Base-by-base conservation (phyloP, 345 rosid genomes). In the Gossypium thurberi region DNA sequence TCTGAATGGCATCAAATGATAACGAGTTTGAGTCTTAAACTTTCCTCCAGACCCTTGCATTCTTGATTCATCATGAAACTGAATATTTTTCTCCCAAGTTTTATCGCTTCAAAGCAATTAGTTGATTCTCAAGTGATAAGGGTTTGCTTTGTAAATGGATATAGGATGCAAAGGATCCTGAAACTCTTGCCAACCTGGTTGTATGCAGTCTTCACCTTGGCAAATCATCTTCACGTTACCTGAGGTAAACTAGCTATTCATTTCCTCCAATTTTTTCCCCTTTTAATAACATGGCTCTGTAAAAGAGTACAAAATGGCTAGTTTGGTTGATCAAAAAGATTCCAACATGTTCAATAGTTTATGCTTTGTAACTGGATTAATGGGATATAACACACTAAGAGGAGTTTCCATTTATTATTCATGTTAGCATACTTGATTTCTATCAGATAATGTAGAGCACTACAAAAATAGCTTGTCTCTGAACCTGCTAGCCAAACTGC, bases 131-230 rank as follows among this genome's bases (percentile, higher is more conserved):
- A 1, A 15, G 57, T 80, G 51, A 76, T 43, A 43, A 26, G 26
- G 26, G 23, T 37, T 62, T 62, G 47, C 18, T 78, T 33, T 81
- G 52, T 26, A 57, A 47, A 72, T 81, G 66, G 72, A 23, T 55
- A 26, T 87, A 92, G 97, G 99, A 92, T 82, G 91, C 99, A 62
- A 95, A 91, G 84, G 98, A 92, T 82, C 91, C 97, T 33, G 99
- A 95, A 83, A 95, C 99, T 58, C 81, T 95, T 53, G 98, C 99
- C 50, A 91, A 95, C 82, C 78, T 92, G 46, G 86, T 91, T 75
- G 98, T 89, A 33, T 95, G 98, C 87, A 87, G 98, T 82, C 98
- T 95, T 78, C 99, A 95, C 79, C 84, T 89, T 2, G 97, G 96
- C 44, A 95, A 95, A 86, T 80, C 98, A 51, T 79, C 47, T 62